Base-by-base conservation (phyloP, 1,284 basidiomycete genomes). In the Puccinia novopanici region DNA sequence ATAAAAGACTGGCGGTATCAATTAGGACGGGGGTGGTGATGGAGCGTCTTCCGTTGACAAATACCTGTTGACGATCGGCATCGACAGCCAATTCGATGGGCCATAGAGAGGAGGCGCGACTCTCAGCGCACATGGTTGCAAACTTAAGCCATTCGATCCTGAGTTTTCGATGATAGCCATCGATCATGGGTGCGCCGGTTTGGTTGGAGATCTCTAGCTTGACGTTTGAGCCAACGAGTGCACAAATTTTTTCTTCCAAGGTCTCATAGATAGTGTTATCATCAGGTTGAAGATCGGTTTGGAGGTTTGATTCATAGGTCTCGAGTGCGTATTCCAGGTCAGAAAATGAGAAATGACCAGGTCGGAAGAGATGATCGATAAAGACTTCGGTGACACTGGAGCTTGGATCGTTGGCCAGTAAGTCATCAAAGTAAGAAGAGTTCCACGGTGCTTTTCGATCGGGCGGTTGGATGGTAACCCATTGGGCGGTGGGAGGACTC, bases 191-290 rank as follows among this genome's bases (percentile, higher is more conserved):
- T 27, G 91, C 91, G 13, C 94, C 94, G 0, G 92, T 94, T 82
- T 91, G 90, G 0, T 90, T 88, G 84, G 93, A 92, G 54, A 89
- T 89, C 82, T 90, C 89, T 57, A 95, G 88, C 77, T 88, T 88
- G 40, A 96, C 90, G 0, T 92, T 91, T 83, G 91, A 93, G 0
- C 94, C 95, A 27, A 97, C 93, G n/a, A 94, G 90, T 5, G 91
- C 90, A 0, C 90, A 90, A 65, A 94, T 92, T 81, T 91, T 91
- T 84, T 92, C 91, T 19, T 89, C 89, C n/a, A 92, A 86, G 2
- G 91, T 90, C 3, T 90, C 85, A 85, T 92, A 93, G n/a, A 42
- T 9, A 42, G 10, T 34, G 27, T 75, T 65, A 0, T 89, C 88
- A 70, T 76, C 0, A 83, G 82, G 24, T 34, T 45, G 70, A n/a